Evolutionary conservation across 108 stramenopile genomes (phyloP).

Genomic region (Asterionellopsis glacialis): DNA sequence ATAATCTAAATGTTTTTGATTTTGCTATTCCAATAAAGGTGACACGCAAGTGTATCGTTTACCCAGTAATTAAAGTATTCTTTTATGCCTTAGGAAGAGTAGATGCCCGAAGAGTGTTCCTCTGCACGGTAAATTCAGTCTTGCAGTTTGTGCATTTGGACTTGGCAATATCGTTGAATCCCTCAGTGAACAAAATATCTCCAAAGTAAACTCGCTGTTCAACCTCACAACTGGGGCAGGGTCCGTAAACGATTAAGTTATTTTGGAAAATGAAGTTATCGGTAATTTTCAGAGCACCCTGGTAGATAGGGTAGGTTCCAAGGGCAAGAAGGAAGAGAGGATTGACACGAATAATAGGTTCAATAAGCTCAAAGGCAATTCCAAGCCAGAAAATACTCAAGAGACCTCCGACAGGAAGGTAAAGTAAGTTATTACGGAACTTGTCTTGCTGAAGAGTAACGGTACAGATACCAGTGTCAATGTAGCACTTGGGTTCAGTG

Average conservation of each 20-base stretch:
- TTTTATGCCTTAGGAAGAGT: slow-evolving; percentile 58
- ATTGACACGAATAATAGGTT: slow-evolving; percentile 62
- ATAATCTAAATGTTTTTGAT: background rate
- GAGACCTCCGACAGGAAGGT: slow-evolving; percentile 77
- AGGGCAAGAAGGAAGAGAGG: slow-evolving; percentile 71
- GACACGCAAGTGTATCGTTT: too few species aligned
- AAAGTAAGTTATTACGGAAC: slow-evolving; percentile 84
- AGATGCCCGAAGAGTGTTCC: slow-evolving; percentile 78
- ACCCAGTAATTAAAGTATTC: too few species aligned
- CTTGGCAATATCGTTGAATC: slow-evolving; percentile 63
- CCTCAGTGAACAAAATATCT: slow-evolving; percentile 88
- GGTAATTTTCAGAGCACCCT: slow-evolving; percentile 53
- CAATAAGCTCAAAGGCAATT: slow-evolving; percentile 69
- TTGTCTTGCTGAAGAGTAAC: slow-evolving; percentile 82
- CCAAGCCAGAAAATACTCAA: slow-evolving; percentile 60
- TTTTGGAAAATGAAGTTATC: slow-evolving; percentile 71
- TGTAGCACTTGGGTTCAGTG: slow-evolving; percentile 93
- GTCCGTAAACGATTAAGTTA: slow-evolving; percentile 81
- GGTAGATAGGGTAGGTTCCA: slow-evolving; percentile 71
- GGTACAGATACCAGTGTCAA: slow-evolving; percentile 94
- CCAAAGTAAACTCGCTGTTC: slow-evolving; percentile 91
- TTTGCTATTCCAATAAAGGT: background rate
- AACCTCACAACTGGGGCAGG: slow-evolving; percentile 88
- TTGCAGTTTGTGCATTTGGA: slow-evolving; percentile 89
- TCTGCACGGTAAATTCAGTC: slow-evolving; percentile 72